Conservation (phyloP, 176 grass and related monocot species). For the Carex myosuroides region DNA sequence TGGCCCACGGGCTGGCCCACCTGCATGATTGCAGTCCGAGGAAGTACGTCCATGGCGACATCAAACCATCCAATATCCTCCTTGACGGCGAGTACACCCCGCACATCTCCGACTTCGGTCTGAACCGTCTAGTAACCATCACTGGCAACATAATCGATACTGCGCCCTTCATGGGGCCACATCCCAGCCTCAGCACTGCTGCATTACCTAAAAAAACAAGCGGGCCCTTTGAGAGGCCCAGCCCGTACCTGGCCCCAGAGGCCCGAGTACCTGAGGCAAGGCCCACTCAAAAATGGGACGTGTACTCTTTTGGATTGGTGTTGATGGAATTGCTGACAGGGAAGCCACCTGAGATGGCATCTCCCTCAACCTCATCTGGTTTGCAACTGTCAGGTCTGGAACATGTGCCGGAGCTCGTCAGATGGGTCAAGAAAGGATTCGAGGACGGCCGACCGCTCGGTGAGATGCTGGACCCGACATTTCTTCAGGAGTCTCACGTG, state of each 20-base stretch:
- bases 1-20: slow-evolving; percentile 60
- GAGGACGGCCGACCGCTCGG: slow-evolving; percentile 45
- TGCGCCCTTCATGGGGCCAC: slow-evolving; percentile 1
- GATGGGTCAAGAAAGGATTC: slow-evolving; percentile 66
- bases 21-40: slow-evolving; percentile 70
- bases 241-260: slow-evolving; percentile 65
- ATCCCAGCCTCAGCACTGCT: slow-evolving; percentile 24
- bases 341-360: slow-evolving; percentile 36
- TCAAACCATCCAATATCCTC: slow-evolving; percentile 96
- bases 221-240: slow-evolving; percentile 16
- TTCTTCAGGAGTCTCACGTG: slow-evolving; percentile 35
- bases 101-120: slow-evolving; percentile 63
- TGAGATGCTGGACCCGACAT: slow-evolving; percentile 51
- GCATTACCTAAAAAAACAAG: slow-evolving; percentile 38
- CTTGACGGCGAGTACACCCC: slow-evolving; percentile 67
- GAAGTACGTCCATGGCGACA: slow-evolving; percentile 66
- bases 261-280: neutral
- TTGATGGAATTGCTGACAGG: slow-evolving; percentile 72
- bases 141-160: slow-evolving; percentile 24
- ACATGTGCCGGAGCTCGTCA: slow-evolving; percentile 59
- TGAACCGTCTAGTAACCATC: slow-evolving; percentile 51
- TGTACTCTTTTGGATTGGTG: slow-evolving; percentile 67
- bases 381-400: slow-evolving; percentile 30
- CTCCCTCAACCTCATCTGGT: slow-evolving; percentile 43
- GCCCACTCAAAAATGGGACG: slow-evolving; percentile 68